Evolutionary conservation across 192 early-diverging fungal species (phyloP).

Genomic region (Coemansia sp.): DNA sequence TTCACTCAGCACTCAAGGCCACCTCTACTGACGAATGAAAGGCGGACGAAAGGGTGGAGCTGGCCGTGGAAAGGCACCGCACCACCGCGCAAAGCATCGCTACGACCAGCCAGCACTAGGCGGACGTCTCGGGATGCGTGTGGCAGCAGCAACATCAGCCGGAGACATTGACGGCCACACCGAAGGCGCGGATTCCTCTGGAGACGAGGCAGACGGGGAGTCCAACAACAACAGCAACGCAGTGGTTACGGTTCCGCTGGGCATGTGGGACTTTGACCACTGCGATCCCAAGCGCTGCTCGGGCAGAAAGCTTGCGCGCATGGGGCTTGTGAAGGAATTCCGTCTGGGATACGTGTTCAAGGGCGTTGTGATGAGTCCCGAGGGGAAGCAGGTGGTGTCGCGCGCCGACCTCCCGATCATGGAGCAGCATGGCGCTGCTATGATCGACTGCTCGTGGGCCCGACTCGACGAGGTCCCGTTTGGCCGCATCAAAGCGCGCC

Average conservation of each 20-base stretch:
- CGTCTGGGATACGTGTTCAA: constrained; percentile 83
- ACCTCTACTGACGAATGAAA: constrained; percentile 9
- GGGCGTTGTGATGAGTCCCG: constrained; percentile 87
- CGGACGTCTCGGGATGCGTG: constrained; percentile 14
- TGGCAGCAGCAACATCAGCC: constrained; percentile 4
- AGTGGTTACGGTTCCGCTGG: constrained; percentile 60
- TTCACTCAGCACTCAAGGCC: not conserved
- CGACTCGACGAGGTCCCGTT: constrained; percentile 94
- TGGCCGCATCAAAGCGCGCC: constrained; percentile 73
- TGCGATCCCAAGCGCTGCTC: constrained; percentile 99
- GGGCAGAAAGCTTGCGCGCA: constrained; percentile 83
- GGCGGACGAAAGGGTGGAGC: constrained; percentile 30
- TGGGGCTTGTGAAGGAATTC: constrained; percentile 76
- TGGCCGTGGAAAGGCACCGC: constrained; percentile 21
- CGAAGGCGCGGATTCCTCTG: not conserved
- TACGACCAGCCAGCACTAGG: constrained; percentile 18
- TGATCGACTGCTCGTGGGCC: constrained; percentile 98
- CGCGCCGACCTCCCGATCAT: constrained; percentile 81
- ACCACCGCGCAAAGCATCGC: constrained; percentile 30
- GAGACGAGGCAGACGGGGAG: not conserved
- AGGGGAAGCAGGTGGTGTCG: constrained; percentile 84
- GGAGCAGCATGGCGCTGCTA: constrained; percentile 74
- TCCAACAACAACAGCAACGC: constrained; percentile 11
- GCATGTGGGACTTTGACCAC: constrained; percentile 98
- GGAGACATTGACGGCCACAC: not conserved